phyloP scores from a whole-genome alignment of 148 eudicot genomes.

The Cornus controversa region DNA sequence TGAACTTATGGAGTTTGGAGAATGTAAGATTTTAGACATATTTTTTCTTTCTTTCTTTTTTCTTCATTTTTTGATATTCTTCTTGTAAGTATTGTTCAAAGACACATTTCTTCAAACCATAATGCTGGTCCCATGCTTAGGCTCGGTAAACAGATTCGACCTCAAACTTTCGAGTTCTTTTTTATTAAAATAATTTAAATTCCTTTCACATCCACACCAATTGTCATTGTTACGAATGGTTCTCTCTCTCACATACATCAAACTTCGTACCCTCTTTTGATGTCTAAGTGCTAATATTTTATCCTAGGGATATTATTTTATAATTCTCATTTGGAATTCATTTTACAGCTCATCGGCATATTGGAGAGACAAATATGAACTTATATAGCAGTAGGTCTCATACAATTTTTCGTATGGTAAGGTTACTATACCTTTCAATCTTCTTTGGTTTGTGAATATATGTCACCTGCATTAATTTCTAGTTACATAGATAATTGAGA shows the following conservation, averaged over 20 bases:
- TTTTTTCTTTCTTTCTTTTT: background rate
- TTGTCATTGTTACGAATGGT: too few relatives aligned
- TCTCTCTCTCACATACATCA: background rate
- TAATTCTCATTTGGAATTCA: constrained; percentile 5
- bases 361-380: constrained; percentile 99
- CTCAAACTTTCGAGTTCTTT: background rate
- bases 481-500: constrained; percentile 79
- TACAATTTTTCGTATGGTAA: constrained; percentile 97
- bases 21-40: constrained; percentile 48
- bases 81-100: background rate
- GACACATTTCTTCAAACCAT: constrained; percentile 4
- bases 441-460: constrained; percentile 6
- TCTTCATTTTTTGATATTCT: background rate
- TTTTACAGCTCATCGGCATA: constrained; percentile 84
- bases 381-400: constrained; percentile 93
- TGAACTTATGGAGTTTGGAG: constrained; percentile 88
- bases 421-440: constrained; percentile 6
- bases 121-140: background rate
- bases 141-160: background rate
- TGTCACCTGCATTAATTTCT: constrained; percentile 11
- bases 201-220: background rate
- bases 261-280: background rate
- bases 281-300: background rate
- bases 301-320: background rate
- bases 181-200: background rate